Evolutionary conservation across 768 basidiomycete species (phyloP), one percentile per base, ranked within the genome.

Genomic region (Kwoniella newhampshirensis): DNA sequence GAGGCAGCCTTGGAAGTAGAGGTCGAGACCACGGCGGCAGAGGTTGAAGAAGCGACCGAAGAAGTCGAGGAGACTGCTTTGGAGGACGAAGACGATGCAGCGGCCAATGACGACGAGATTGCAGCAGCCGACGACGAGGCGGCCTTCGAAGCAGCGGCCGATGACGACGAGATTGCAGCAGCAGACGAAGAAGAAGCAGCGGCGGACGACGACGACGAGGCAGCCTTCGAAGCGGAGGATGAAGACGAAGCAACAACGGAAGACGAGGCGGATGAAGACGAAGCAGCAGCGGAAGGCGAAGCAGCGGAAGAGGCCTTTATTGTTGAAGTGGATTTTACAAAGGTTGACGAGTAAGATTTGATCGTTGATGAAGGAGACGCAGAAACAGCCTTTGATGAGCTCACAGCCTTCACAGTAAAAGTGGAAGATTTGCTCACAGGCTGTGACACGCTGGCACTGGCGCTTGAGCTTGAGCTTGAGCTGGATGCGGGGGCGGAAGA

Each of bases 391-490:
- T 30, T 36, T 39, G 59, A 60, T 47, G 51, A 49, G 45, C 44
- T 47, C 36, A 27, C 39, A 47, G 35, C 47, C 44, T 36, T 52
- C 41, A 32, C 20, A 23, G 21, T 42, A 25, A 42, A 44, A 20
- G 51, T 46, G 28, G 57, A 43, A 37, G 57, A 53, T 28, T 45
- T 48, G 46, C 32, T 54, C 45, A 49, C 47, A 47, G 56, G 37
- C 35, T 47, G n/a, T n/a, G n/a, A n/a, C n/a, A n/a, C n/a, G n/a
- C n/a, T n/a, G n/a, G n/a, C n/a, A n/a, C n/a, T n/a, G n/a, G n/a
- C 41, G 54, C 54, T 56, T 35, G 46, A 23, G 55, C 55, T 57
- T 48, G 54, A 47, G 45, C 45, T 48, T 18, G 40, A 43, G 25
- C 32, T 35, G 20, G 58, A 12, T 37, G 42, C 45, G 25, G 65